phyloP scores from a whole-genome alignment of 805 yeast genomes.

The Pichia scutulata region DNA sequence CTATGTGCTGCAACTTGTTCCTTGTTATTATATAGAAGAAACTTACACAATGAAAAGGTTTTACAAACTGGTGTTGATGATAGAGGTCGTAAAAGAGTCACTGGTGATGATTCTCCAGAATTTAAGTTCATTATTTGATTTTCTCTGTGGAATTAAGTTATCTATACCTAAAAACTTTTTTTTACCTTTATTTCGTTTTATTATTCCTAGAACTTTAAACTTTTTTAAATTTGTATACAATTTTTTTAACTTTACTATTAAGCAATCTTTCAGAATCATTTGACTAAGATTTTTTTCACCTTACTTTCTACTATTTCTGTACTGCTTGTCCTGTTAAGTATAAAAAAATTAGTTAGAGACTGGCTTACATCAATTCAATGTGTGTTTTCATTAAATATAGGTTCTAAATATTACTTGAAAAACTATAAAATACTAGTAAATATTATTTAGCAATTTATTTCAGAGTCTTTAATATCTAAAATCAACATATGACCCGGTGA shows the following conservation, averaged over 20 bases:
- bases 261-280: too few relatives aligned
- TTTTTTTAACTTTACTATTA: neutral
- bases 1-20: neutral
- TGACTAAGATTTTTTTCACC: too few relatives aligned
- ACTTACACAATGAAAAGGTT: constrained; percentile 1
- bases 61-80: constrained; percentile 4
- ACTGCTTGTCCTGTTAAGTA: too few relatives aligned
- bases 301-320: too few relatives aligned
- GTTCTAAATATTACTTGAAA: too few relatives aligned
- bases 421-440: too few relatives aligned
- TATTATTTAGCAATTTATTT: neutral
- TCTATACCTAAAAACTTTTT: neutral
- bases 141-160: neutral
- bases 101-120: constrained; percentile 6
- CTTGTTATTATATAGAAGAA: neutral
- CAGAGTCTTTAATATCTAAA: constrained; percentile 1
- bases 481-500: constrained; percentile 3
- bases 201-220: neutral
- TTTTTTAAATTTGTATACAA: neutral
- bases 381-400: too few relatives aligned
- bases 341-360: too few relatives aligned
- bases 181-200: neutral
- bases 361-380: too few relatives aligned
- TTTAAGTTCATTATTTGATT: neutral
- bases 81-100: neutral